Conservation (phyloP, 225 moss, liverwort and hornwort species). For the Pleurozium schreberi region DNA sequence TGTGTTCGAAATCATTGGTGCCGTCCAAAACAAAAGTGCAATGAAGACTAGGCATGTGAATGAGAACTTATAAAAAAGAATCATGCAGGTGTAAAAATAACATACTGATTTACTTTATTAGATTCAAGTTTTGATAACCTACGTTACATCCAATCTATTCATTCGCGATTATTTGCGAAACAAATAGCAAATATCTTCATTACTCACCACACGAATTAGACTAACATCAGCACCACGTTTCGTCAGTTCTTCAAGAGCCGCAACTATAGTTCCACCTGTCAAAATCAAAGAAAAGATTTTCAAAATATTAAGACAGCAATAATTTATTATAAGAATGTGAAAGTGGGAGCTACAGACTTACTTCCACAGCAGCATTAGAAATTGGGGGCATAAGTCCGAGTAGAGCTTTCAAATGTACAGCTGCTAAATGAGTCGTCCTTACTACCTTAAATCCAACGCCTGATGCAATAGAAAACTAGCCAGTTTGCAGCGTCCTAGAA, state of each 20-base stretch:
- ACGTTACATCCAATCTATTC: background rate
- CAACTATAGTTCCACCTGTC: slow-evolving; percentile 85
- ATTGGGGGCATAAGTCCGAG: background rate
- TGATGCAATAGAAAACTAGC: background rate
- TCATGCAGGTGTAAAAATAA: background rate
- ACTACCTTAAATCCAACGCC: background rate
- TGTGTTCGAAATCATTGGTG: background rate
- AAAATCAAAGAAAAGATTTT: background rate
- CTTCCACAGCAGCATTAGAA: background rate
- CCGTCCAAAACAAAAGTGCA: background rate
- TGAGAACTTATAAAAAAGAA: background rate
- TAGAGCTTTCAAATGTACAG: background rate
- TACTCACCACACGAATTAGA: slow-evolving; percentile 77
- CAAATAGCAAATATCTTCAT: background rate
- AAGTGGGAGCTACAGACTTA: background rate
- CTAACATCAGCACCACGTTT: slow-evolving; percentile 67
- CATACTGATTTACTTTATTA: background rate
- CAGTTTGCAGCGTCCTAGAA: background rate
- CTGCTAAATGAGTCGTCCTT: background rate
- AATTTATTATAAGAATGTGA: background rate
- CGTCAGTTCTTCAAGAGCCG: slow-evolving; percentile 73
- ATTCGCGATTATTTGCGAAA: background rate
- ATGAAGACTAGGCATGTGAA: background rate
- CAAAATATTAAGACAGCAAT: background rate
- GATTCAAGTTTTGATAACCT: background rate